Evolutionary conservation across 331 rosid genomes (phyloP), one percentile per base, ranked within the genome.

Genomic region (Acacia concinna): DNA sequence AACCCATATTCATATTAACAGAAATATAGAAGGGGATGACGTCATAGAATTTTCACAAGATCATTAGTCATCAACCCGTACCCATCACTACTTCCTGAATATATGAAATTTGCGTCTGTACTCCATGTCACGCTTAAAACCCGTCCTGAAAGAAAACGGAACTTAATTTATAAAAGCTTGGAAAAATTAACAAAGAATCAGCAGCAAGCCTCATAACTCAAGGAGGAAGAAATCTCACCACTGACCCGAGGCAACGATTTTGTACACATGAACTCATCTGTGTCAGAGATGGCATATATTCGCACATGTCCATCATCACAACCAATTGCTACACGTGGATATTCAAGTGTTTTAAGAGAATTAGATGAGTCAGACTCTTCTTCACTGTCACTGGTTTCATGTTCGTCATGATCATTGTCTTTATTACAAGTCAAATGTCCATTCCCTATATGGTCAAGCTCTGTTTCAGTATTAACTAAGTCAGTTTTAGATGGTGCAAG

Each of bases 1-100:
- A 52, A 80, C 30, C 37, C 31, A 43, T 43, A 41, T 20, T 41
- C 46, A 51, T 5, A 35, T 3, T 12, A 23, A 43, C 31, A 27
- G 56, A 54, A 69, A 12, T 30, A 51, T 40, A 60, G 7, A 18
- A 12, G 49, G 15, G 23, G 31, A 37, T 74, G 46, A 35, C 21
- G 65, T 21, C 43, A 54, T 4, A 9, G 9, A 76, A 75, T n/a
- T 72, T 28, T 37, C 59, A 44, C 63, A 30, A 35, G 59, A 40
- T 34, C 60, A 70, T 27, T 51, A 28, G 34, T 75, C 59, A 49
- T 73, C 70, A 40, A 63, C 38, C 80, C 97, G 0, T 88, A 96
- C 99, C 99, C 99, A 70, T 96, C 91, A 84, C 91, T 96, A 79
- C 95, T 96, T 74, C 99, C 98, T 18, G 97, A 86, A 88, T 85